phyloP scores from a whole-genome alignment of 352 stramenopile genomes.

The Phytophthora aleatoria region DNA sequence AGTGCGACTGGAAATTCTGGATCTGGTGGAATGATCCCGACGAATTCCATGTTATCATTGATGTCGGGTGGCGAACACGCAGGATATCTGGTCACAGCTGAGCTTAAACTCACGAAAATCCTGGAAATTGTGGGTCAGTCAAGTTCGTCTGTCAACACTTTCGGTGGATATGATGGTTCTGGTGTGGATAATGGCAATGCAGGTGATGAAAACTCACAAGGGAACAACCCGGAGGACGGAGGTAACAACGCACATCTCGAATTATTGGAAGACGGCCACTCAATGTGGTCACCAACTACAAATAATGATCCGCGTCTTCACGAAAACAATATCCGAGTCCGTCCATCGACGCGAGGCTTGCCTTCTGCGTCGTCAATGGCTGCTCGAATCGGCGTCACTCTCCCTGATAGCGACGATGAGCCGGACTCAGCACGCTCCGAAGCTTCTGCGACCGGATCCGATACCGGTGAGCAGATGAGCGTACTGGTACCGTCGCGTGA shows the following conservation, averaged over 20 bases:
- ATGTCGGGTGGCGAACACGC: conserved; percentile 53
- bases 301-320: conserved; percentile 82
- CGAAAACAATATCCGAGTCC: conserved; percentile 81
- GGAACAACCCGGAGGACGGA: conserved; percentile 25
- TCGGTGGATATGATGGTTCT: conserved; percentile 46
- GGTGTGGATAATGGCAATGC: conserved; percentile 31
- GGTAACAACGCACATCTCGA: conserved; percentile 40
- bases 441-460: conserved; percentile 32
- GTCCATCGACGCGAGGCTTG: conserved; percentile 28
- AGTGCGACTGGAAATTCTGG: conserved; percentile 6
- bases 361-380: conserved; percentile 25
- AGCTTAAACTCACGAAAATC: conserved; percentile 83
- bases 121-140: conserved; percentile 80
- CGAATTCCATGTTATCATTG: conserved; percentile 36
- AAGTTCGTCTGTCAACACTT: conserved; percentile 59
- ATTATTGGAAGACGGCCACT: conserved; percentile 57
- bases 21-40: conserved; percentile 19
- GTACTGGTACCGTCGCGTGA: conserved; percentile 74
- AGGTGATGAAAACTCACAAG: conserved; percentile 32
- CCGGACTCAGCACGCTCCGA: conserved; percentile 65
- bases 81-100: conserved; percentile 58
- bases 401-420: conserved; percentile 41
- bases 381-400: conserved; percentile 31
- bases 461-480: conserved; percentile 45
- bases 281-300: conserved; percentile 61